Conservation (phyloP, 75 land plant genomes). For the Picea sitchensis region DNA sequence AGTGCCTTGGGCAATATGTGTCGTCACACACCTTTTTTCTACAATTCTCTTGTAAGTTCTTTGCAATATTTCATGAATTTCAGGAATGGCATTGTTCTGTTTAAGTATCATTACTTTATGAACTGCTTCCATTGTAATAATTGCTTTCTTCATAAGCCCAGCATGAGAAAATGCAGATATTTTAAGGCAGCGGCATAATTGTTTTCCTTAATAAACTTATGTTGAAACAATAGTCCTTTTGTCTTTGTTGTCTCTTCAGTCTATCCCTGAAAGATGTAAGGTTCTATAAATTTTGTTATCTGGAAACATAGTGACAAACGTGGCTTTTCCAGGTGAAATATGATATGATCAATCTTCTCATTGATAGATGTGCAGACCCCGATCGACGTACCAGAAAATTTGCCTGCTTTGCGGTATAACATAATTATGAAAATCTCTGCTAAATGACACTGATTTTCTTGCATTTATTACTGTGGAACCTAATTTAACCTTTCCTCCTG, state of each 20-base stretch:
- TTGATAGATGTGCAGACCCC: conserved; percentile 92
- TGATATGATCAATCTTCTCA: conserved; percentile 71
- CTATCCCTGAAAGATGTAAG: neutral
- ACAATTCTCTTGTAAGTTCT: conserved; percentile 63
- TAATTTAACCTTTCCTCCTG: neutral
- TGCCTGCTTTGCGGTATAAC: conserved; percentile 94
- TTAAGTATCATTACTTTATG: no score
- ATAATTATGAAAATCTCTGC: neutral
- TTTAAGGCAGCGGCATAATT: neutral
- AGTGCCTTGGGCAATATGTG: conserved; percentile 99
- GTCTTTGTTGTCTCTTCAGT: neutral
- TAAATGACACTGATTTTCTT: neutral
- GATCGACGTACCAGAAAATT: conserved; percentile 92
- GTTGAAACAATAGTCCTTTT: neutral
- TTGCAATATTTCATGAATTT: conserved; percentile 3
- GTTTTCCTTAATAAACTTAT: neutral
- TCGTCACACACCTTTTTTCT: conserved; percentile 85
- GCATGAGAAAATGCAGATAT: no score
- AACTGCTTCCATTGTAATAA: no score
- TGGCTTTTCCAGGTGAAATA: conserved; percentile 55
- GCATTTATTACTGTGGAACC: neutral
- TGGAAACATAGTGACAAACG: neutral
- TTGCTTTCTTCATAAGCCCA: no score
- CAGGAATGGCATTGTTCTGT: no score
- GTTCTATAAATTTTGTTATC: neutral